Conservation (phyloP, 306 rosid species). For the Sicyos baderoa region DNA sequence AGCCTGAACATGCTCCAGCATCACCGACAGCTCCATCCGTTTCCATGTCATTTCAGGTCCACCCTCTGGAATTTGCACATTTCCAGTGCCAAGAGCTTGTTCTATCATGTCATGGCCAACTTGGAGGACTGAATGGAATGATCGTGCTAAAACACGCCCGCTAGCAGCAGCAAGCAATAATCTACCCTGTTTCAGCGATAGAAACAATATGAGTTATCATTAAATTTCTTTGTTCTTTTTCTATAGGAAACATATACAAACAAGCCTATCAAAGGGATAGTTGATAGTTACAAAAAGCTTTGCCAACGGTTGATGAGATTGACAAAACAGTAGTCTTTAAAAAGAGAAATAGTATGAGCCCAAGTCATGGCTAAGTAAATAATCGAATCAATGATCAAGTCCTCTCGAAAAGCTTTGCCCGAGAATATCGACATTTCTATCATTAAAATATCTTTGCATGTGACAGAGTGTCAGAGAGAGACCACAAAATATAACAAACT, state of each 20-base stretch:
- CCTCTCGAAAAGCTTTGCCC: no score
- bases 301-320: no score
- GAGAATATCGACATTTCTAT: no score
- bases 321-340: no score
- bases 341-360: no score
- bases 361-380: no score
- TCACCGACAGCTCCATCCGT: constrained; percentile 78
- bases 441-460: constrained; percentile 5
- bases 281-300: no score
- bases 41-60: constrained; percentile 98
- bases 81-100: constrained; percentile 68
- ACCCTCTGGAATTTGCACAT: constrained; percentile 52
- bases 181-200: constrained; percentile 63
- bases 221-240: not conserved
- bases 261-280: no score
- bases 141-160: constrained; percentile 92
- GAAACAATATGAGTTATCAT: constrained; percentile 22
- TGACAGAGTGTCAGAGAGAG: not conserved
- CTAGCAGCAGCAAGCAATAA: constrained; percentile 96
- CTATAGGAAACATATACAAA: no score
- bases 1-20: constrained; percentile 97
- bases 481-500: not conserved
- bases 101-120: constrained; percentile 92
- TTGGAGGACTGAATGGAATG: constrained; percentile 86
- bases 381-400: no score